A percentile compares a stretch with the other conserved stretches of the same genome.
These are phyloP conservation scores for Macrolepiota fuliginosa DNA, from an alignment of 768 basidiomycete genomes.

Conservation along the genomic window DNA sequence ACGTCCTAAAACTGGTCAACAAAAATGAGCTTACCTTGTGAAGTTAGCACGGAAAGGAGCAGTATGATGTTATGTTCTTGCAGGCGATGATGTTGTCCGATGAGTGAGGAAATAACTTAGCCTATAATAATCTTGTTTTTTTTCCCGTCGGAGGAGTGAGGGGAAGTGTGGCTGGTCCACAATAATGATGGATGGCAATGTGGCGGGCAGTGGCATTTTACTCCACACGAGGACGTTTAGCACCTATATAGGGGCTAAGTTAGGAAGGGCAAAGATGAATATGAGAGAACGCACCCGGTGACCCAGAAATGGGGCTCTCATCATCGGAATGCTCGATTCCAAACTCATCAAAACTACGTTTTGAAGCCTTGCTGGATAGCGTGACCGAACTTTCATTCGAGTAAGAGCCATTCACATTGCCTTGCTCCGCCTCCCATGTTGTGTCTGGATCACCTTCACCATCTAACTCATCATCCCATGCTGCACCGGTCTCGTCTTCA, in stretches of 20 bases:
- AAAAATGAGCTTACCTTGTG: constrained; percentile 7
- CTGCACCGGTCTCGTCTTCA: constrained; percentile 45
- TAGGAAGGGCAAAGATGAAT: background rate
- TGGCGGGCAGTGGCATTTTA: constrained; percentile 20
- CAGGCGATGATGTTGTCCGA: background rate
- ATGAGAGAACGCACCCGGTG: constrained; percentile 39
- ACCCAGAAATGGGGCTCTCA: constrained; percentile 29
- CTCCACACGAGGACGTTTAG: constrained; percentile 42
- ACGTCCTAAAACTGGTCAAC: background rate
- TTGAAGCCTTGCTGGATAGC: constrained; percentile 57
- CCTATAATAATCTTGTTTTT: constrained; percentile 17
- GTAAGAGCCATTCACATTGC: constrained; percentile 41
- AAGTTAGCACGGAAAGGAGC: background rate
- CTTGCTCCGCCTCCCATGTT: constrained; percentile 17
- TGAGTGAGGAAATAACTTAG: constrained; percentile 18
- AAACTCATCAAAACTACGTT: constrained; percentile 49
- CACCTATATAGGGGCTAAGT: constrained; percentile 24
- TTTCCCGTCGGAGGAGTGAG: background rate
- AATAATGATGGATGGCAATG: background rate
- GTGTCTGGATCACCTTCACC: constrained; percentile 17
- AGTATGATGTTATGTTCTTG: background rate
- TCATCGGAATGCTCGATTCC: constrained; percentile 33
- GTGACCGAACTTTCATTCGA: constrained; percentile 55
- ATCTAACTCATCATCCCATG: constrained; percentile 38
- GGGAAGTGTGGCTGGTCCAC: background rate